Evolutionary conservation across 805 yeast genomes (phyloP), one percentile per base, ranked within the genome.

Genomic region (Suhomyces prunicola): DNA sequence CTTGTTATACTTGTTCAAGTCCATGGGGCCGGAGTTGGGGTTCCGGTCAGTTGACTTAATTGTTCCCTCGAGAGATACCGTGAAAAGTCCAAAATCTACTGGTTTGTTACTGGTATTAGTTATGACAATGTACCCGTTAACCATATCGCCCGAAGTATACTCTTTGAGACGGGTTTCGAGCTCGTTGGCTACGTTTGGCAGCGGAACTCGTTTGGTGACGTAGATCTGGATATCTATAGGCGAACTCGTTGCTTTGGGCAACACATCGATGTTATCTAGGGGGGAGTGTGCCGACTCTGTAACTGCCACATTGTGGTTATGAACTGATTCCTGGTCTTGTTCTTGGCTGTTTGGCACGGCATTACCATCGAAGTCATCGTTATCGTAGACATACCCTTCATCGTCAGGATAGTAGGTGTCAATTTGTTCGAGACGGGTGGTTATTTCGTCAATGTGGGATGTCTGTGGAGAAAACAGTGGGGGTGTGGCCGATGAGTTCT

Each of bases 131-230:
- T 77, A 64, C 47, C 80, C 80, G 55, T 73, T 74, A 4, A 75
- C 76, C 41, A 68, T 53, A 53, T 76, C 80, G 3, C 77, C 77
- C 50, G 69, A 65, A 6, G 77, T 64, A 50, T 75, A 75, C 50
- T 74, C 78, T 53, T 75, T 75, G 51, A 63, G 69, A 53, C 81
- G 72, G 5, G 82, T 80, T 56, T 79, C 81, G 12, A 74, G 65
- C 45, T 72, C 79, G 54, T 64, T 69, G 45, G 66, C 58, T 19
- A 60, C 61, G 51, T 76, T 65, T 0, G 84, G 83, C 35, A 62
- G 64, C 0, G 85, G 81, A 1, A 79, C 77, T 22, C 70, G 75
- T 73, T 82, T 83, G 0, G 86, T 80, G 7, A 83, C 79, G 53
- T 65, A 74, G 13, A 83, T 78, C 53, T 76, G 78, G 29, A 83